Evolutionary conservation across 257 asterid species (phyloP).

Genomic region (Eustoma russellianum): DNA sequence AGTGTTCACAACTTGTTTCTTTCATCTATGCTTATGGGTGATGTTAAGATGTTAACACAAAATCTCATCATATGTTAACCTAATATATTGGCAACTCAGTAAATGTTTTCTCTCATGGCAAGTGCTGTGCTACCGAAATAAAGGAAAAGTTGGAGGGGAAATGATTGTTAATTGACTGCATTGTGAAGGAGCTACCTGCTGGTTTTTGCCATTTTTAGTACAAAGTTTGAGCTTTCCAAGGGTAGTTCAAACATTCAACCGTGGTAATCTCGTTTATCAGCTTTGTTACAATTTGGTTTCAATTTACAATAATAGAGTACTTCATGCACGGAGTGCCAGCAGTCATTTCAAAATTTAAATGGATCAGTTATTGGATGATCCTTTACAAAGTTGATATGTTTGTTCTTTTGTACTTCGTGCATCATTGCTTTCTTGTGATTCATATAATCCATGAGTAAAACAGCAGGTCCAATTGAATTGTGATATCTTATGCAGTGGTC

Average conservation of each 20-base stretch:
- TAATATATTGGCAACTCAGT: too few species aligned
- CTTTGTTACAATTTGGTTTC: neutral
- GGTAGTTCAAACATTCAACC: neutral
- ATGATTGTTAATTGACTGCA: neutral
- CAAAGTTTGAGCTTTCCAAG: too few species aligned
- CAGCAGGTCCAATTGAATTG: too few species aligned
- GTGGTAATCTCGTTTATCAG: neutral
- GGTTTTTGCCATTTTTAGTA: neutral
- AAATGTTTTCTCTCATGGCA: too few species aligned
- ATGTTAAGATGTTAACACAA: too few species aligned
- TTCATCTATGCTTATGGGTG: neutral
- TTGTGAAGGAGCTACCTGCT: neutral
- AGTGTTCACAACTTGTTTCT: neutral
- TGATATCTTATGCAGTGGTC: conserved; percentile 64
- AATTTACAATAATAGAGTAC: too few species aligned
- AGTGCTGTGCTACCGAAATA: too few species aligned
- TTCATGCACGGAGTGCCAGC: too few species aligned
- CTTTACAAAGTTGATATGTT: neutral
- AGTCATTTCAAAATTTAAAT: too few species aligned
- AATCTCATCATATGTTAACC: neutral
- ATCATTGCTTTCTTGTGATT: neutral
- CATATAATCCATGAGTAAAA: neutral
- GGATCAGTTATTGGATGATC: neutral
- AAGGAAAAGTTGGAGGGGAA: too few species aligned
- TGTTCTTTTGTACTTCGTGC: neutral